Conservation (phyloP, 2,329 filamentous ascomycete genomes). For the Cercospora berteroae region DNA sequence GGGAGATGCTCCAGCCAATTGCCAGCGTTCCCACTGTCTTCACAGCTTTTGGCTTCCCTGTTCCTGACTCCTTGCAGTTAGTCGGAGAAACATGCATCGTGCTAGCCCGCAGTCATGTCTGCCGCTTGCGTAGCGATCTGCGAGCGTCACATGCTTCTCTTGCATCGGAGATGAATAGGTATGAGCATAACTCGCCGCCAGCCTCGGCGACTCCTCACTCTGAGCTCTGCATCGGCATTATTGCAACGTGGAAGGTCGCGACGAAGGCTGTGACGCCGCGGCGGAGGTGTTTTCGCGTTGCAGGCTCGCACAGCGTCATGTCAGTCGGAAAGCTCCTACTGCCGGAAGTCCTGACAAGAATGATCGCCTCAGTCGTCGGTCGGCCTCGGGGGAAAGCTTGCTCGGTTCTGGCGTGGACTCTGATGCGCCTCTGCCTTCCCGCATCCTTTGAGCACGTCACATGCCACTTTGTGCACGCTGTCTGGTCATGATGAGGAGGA, state of each 20-base stretch:
- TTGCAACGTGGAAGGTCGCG: neutral
- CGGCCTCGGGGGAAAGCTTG: neutral
- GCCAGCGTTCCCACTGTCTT: neutral
- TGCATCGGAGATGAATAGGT: neutral
- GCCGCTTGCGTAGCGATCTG: slow-evolving; percentile 6
- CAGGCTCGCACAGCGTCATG: neutral
- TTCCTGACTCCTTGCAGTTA: slow-evolving; percentile 18
- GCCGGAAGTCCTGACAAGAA: neutral
- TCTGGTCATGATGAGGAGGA: neutral
- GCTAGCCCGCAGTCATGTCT: neutral
- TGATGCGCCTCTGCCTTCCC: neutral
- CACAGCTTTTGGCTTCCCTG: neutral
- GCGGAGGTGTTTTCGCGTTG: neutral
- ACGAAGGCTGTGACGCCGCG: neutral
- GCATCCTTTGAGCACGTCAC: neutral
- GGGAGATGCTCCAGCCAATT: slow-evolving; percentile 6
- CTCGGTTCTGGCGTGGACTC: neutral
- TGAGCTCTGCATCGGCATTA: neutral
- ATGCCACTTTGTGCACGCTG: neutral
- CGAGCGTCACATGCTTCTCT: slow-evolving; percentile 3
- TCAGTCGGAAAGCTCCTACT: neutral
- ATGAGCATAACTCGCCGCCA: neutral
- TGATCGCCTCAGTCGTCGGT: neutral
- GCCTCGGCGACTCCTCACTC: slow-evolving; percentile 10
- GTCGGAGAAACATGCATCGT: slow-evolving; percentile 1